Evolutionary conservation across 176 grass and related monocot species (phyloP).

Genomic region (Lolium multiflorum): DNA sequence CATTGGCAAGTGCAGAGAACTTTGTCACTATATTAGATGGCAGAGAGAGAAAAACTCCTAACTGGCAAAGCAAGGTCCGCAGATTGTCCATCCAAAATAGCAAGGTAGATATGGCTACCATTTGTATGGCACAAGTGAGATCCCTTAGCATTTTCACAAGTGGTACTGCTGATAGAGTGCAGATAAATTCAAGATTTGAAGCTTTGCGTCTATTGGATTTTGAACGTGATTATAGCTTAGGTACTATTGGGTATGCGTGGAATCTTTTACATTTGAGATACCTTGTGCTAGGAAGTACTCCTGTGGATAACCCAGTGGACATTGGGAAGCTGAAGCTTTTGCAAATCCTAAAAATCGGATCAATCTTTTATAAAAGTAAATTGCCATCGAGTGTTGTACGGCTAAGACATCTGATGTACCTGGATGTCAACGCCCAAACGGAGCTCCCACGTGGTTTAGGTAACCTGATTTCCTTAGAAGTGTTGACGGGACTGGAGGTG

Average conservation of each 20-base stretch:
- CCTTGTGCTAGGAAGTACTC: neutral
- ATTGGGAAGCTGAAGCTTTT: neutral
- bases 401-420: neutral
- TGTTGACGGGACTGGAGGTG: neutral
- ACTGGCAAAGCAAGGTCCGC: too few species aligned
- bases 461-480: neutral
- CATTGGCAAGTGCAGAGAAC: too few species aligned
- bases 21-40: too few species aligned
- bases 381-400: neutral
- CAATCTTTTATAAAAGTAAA: rapidly evolving
- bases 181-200: too few species aligned
- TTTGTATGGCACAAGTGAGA: too few species aligned
- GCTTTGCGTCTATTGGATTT: too few species aligned
- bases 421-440: rapidly evolving
- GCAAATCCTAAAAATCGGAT: neutral
- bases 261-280: neutral
- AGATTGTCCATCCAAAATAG: too few species aligned
- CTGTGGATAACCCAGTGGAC: neutral
- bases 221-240: too few species aligned
- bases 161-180: too few species aligned
- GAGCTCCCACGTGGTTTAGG: neutral
- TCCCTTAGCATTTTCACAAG: too few species aligned
- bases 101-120: too few species aligned
- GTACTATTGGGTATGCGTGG: neutral
- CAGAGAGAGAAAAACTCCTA: too few species aligned